Conservation (phyloP, 768 basidiomycete genomes). For the Pleurotus sapidus region DNA sequence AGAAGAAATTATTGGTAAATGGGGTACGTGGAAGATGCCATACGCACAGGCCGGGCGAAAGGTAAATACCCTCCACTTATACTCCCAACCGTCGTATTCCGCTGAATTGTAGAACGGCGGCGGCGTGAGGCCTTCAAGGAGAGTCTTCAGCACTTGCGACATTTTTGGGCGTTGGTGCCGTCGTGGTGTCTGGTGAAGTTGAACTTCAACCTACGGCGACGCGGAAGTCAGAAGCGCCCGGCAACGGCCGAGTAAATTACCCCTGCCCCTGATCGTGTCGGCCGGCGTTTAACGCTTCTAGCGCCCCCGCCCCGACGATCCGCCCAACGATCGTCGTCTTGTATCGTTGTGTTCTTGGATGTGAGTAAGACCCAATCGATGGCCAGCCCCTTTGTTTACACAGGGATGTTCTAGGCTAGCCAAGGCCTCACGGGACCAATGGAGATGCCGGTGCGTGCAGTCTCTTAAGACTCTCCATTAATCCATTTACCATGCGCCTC, state of each 20-base stretch:
- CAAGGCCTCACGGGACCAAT: not conserved
- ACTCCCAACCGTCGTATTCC: slow-evolving; percentile 75
- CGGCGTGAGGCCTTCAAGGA: slow-evolving; percentile 48
- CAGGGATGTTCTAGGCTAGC: not conserved
- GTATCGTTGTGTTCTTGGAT: not conserved
- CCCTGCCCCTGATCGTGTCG: not conserved
- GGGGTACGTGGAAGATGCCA: not conserved
- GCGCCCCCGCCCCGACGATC: not conserved
- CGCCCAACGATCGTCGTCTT: not conserved
- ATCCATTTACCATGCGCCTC: too few species aligned
- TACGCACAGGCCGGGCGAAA: slow-evolving; percentile 77
- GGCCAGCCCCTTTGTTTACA: not conserved
- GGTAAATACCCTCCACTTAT: slow-evolving; percentile 68
- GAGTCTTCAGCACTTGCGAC: slow-evolving; percentile 28
- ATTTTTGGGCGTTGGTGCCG: slow-evolving; percentile 9
- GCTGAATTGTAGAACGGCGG: slow-evolving; percentile 48
- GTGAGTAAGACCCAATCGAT: not conserved
- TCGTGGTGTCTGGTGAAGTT: not conserved
- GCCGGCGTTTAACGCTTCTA: too few species aligned
- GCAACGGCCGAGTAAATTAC: not conserved
- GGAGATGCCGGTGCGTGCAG: slow-evolving; percentile 5
- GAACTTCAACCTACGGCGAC: not conserved
- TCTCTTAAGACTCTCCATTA: too few species aligned
- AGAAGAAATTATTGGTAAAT: slow-evolving; percentile 7
- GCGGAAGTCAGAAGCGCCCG: not conserved